These are phyloP conservation scores for Coemansia sp. DNA, from an alignment of 192 early-diverging fungal species.

Conservation along the genomic window DNA sequence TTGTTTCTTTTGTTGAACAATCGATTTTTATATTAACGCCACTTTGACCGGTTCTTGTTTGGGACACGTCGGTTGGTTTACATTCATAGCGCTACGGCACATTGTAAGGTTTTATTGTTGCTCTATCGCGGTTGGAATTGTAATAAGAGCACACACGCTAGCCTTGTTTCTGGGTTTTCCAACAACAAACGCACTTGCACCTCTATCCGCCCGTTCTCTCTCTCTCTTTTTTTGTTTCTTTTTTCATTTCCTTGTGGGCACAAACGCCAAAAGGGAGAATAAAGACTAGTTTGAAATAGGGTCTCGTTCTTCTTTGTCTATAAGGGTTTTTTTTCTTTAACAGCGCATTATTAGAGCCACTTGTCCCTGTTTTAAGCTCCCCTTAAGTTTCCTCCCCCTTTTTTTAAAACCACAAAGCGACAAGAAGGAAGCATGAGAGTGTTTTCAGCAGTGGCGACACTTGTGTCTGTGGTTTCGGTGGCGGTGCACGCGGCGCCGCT, in stretches of 20 bases:
- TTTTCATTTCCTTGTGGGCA: neutral
- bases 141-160: no score
- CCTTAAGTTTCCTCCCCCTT: neutral
- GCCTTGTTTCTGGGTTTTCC: neutral
- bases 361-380: neutral
- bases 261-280: no score
- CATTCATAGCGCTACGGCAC: neutral
- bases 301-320: neutral
- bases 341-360: neutral
- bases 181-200: neutral
- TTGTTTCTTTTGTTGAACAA: neutral
- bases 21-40: conserved; percentile 6
- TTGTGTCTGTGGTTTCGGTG: conserved; percentile 3
- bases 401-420: neutral
- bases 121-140: neutral
- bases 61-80: neutral
- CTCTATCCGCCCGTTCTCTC: neutral
- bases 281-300: neutral
- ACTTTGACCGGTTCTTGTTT: neutral
- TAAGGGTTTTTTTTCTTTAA: neutral
- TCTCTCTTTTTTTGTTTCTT: neutral
- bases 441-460: neutral
- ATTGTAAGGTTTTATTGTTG: neutral
- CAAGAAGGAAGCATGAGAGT: conserved; percentile 4
- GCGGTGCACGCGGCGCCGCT: conserved; percentile 1